Evolutionary conservation across 2,329 filamentous ascomycete species (phyloP).

Genomic region (Aureobasidium sp.): DNA sequence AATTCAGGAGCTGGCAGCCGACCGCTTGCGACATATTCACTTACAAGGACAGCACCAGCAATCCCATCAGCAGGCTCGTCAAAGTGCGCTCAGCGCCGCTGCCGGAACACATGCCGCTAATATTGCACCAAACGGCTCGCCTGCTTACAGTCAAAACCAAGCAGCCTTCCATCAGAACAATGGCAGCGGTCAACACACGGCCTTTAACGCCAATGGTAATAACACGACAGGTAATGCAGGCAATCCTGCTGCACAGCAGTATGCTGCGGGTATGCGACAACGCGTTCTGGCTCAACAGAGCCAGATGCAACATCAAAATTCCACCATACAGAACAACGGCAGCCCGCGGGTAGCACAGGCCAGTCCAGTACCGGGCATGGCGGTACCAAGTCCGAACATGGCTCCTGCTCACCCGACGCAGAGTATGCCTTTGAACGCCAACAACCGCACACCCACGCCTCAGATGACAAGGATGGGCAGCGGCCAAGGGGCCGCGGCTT

Average conservation of each 20-base stretch:
- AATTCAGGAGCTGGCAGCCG: constrained; percentile 43
- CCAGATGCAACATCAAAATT: background rate
- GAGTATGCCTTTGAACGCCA: constrained; percentile 15
- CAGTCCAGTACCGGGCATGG: constrained; percentile 15
- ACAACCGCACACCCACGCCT: constrained; percentile 23
- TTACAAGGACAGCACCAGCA: constrained; percentile 20
- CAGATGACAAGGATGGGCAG: constrained; percentile 25
- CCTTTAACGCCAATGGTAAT: constrained; percentile 9
- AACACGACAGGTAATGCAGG: constrained; percentile 13
- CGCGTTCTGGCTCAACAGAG: constrained; percentile 20
- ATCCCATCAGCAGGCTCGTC: constrained; percentile 23
- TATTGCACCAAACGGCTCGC: constrained; percentile 7
- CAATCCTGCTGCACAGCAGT: constrained; percentile 18
- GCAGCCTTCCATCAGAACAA: constrained; percentile 14
- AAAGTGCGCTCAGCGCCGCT: constrained; percentile 31
- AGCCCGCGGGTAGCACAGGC: constrained; percentile 20
- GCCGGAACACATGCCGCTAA: constrained; percentile 21
- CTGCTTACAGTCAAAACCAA: constrained; percentile 12
- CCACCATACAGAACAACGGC: constrained; percentile 13
- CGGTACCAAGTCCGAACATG: constrained; percentile 21
- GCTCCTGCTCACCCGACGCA: background rate
- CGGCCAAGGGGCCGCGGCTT: constrained; percentile 13
- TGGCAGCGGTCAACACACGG: background rate
- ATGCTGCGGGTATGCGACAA: constrained; percentile 25
- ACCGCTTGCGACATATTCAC: constrained; percentile 31